These are phyloP conservation scores for Eucalyptus brandiana DNA, from an alignment of 345 rosid species.

Conservation along the genomic window DNA sequence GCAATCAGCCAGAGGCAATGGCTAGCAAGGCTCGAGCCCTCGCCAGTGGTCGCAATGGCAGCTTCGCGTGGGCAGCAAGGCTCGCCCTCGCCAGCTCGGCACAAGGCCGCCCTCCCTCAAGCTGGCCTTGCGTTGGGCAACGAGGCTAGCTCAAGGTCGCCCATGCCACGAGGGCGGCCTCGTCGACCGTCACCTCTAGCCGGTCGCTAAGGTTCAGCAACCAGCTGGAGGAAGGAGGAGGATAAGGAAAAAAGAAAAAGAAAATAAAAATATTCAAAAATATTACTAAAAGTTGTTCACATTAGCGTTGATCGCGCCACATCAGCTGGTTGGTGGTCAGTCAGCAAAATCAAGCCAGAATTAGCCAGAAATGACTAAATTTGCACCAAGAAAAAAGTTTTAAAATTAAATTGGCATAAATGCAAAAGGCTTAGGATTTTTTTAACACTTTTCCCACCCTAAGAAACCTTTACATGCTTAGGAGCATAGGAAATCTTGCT, in stretches of 20 bases:
- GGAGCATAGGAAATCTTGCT: no score
- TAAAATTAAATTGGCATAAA: fast-evolving
- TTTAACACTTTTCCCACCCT: background rate
- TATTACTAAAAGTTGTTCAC: fast-evolving
- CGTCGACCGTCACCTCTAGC: fast-evolving
- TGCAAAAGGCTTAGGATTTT: no score
- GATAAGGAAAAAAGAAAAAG: no score
- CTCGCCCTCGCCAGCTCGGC: no score
- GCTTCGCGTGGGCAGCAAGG: fast-evolving
- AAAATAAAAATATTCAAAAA: fast-evolving
- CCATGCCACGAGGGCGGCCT: fast-evolving
- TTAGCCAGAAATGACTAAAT: no score
- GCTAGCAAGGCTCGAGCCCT: no score
- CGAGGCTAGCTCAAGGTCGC: fast-evolving
- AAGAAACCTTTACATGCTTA: background rate
- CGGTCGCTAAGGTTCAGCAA: no score
- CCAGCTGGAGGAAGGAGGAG: no score
- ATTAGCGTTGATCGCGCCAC: fast-evolving
- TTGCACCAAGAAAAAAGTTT: no score
- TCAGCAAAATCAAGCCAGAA: fast-evolving
- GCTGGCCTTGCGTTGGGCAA: fast-evolving
- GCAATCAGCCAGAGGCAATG: fast-evolving
- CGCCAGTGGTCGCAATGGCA: fast-evolving
- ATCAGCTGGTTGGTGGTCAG: fast-evolving
- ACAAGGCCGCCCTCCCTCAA: fast-evolving